Evolutionary conservation across 1,284 basidiomycete species (phyloP).

Genomic region (Sutorius eximius): DNA sequence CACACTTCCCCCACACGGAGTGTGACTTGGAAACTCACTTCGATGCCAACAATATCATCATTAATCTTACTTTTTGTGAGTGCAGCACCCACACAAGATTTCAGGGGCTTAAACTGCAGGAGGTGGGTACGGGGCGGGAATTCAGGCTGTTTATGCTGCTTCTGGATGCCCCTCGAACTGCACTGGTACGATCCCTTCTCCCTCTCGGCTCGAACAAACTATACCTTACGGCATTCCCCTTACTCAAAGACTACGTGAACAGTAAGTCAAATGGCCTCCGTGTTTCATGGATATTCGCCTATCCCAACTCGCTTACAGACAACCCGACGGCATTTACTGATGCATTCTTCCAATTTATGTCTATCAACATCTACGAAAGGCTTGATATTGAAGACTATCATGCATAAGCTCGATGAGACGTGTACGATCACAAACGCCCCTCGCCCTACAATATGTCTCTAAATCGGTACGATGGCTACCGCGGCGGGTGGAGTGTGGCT

Average conservation of each 20-base stretch:
- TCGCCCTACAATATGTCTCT: too few species aligned
- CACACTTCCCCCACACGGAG: too few species aligned
- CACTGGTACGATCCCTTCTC: conserved; percentile 26
- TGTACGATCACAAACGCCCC: too few species aligned
- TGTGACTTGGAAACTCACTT: too few species aligned
- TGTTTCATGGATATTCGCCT: not conserved
- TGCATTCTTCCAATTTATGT: conserved; percentile 53
- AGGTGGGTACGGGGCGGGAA: conserved; percentile 46
- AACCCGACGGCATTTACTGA: conserved; percentile 51
- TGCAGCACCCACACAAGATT: not conserved
- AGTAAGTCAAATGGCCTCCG: conserved; percentile 26
- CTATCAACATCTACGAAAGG: conserved; percentile 37
- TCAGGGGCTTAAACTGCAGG: not conserved
- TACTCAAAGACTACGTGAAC: conserved; percentile 27
- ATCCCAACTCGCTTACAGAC: conserved; percentile 17
- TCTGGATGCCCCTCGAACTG: conserved; percentile 39
- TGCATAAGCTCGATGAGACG: too few species aligned
- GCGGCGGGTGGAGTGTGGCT: too few species aligned
- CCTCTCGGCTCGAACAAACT: not conserved
- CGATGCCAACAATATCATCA: too few species aligned
- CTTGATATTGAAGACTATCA: too few species aligned
- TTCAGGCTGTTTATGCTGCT: conserved; percentile 25
- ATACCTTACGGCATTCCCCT: not conserved
- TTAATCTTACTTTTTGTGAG: too few species aligned
- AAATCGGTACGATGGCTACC: too few species aligned